Percentiles rank a stretch among this genome's conserved stretches.
phyloP scores from a whole-genome alignment of 108 stramenopile species.

The Conticribra weissflogii region DNA sequence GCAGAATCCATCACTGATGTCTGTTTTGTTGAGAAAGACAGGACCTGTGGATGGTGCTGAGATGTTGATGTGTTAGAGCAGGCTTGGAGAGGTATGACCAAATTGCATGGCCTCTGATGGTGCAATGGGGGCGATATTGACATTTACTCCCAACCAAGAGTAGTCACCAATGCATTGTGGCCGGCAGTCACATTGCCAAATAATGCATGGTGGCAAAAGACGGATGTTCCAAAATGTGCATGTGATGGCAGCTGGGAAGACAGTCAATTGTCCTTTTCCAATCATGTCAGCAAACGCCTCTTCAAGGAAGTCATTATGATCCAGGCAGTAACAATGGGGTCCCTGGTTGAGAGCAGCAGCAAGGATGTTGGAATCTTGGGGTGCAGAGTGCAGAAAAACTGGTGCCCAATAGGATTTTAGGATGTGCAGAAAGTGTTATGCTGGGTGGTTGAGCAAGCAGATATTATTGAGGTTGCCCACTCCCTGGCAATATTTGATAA shows the following conservation, averaged over 20 bases:
- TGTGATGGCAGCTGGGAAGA: constrained; percentile 1
- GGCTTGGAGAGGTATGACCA: constrained; percentile 29
- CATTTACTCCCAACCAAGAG: constrained; percentile 30
- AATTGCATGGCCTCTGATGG: constrained; percentile 44
- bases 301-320: constrained; percentile 15
- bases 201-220: constrained; percentile 9
- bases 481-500: neutral
- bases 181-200: constrained; percentile 19
- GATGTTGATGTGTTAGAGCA: constrained; percentile 19
- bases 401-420: too few species aligned
- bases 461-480: neutral
- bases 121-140: constrained; percentile 28
- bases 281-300: constrained; percentile 6
- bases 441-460: neutral
- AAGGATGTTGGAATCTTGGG: constrained; percentile 11
- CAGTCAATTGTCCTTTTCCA: constrained; percentile 9
- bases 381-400: neutral
- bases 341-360: constrained; percentile 17
- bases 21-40: constrained; percentile 22
- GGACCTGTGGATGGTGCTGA: constrained; percentile 15
- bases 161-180: constrained; percentile 37
- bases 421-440: neutral
- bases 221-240: neutral
- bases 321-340: constrained; percentile 29
- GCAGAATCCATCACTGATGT: constrained; percentile 30